Conservation (phyloP, 768 basidiomycete genomes). For the Myochromella boudieri region DNA sequence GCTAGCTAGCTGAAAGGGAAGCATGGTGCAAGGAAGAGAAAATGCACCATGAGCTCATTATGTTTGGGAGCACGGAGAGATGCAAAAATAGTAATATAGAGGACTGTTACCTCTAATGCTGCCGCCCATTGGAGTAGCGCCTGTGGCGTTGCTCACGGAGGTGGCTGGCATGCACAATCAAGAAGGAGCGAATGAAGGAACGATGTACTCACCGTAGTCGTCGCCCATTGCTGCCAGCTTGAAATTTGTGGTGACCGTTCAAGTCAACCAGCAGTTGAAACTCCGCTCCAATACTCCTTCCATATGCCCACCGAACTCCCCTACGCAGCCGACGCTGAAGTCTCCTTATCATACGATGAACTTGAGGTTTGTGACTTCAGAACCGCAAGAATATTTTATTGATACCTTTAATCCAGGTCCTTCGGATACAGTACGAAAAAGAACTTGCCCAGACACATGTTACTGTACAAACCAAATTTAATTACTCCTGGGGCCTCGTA, state of each 20-base stretch:
- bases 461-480: slow-evolving; percentile 95
- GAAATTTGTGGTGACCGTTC: slow-evolving; percentile 22
- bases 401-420: slow-evolving; percentile 55
- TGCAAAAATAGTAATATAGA: slow-evolving; percentile 22
- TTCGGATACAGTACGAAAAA: slow-evolving; percentile 85
- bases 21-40: slow-evolving; percentile 53
- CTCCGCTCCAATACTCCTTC: slow-evolving; percentile 28
- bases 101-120: slow-evolving; percentile 25
- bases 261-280: slow-evolving; percentile 28
- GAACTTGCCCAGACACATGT: slow-evolving; percentile 83
- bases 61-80: slow-evolving; percentile 38
- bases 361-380: slow-evolving; percentile 58
- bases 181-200: slow-evolving; percentile 23
- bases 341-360: slow-evolving; percentile 87
- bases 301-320: slow-evolving; percentile 76
- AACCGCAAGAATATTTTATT: neutral
- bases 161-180: slow-evolving; percentile 19
- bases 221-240: slow-evolving; percentile 43
- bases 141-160: slow-evolving; percentile 15
- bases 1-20: slow-evolving; percentile 69
- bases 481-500: slow-evolving; percentile 95
- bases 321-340: slow-evolving; percentile 93
- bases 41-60: slow-evolving; percentile 68
- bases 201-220: slow-evolving; percentile 51
- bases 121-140: slow-evolving; percentile 9